Evolutionary conservation across 2,329 filamentous ascomycete species (phyloP).

Genomic region (Cryphonectria nitschkei): DNA sequence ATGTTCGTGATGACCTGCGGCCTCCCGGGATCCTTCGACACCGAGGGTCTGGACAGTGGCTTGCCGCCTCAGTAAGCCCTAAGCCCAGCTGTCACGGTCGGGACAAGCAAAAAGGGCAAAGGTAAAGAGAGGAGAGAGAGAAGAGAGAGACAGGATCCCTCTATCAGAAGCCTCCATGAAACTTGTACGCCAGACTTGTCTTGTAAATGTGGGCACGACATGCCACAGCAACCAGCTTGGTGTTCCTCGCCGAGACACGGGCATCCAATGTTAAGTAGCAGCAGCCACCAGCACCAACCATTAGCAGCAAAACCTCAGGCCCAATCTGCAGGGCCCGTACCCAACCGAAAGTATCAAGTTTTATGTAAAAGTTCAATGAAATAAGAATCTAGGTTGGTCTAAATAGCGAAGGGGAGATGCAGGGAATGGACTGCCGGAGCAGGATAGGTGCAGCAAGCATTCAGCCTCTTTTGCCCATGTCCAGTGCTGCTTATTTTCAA

Average conservation of each 20-base stretch:
- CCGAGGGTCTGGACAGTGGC: conserved; percentile 1
- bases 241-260: not conserved
- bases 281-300: not conserved
- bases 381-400: not conserved
- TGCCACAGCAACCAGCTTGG: not conserved
- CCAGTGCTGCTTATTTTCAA: not conserved
- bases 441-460: not conserved
- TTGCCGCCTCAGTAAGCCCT: conserved; percentile 6
- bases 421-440: not conserved
- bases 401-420: not conserved
- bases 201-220: not conserved
- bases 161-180: not conserved
- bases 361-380: not conserved
- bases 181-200: not conserved
- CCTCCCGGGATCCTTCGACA: not conserved
- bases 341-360: not conserved
- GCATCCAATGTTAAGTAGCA: too few species aligned
- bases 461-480: not conserved
- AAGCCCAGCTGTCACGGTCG: not conserved
- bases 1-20: not conserved
- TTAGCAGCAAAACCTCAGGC: not conserved
- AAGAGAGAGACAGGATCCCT: not conserved
- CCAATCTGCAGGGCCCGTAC: not conserved
- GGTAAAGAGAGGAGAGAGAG: not conserved
- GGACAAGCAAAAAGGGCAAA: not conserved